phyloP scores from a whole-genome alignment of 2,329 filamentous ascomycete genomes.

The Keithomyces neogunnii region DNA sequence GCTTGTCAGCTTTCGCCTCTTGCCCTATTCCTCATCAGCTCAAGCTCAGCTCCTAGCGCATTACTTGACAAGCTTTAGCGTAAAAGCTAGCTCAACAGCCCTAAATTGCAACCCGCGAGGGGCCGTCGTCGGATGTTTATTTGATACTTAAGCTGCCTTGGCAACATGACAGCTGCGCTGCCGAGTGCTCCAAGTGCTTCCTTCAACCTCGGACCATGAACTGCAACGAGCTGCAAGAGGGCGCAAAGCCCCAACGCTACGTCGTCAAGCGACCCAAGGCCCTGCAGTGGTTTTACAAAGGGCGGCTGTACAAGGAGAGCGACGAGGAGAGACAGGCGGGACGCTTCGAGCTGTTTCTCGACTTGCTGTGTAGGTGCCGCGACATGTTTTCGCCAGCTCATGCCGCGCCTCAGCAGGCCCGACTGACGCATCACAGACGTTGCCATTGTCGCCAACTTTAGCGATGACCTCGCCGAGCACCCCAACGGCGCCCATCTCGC shows the following conservation, averaged over 20 bases:
- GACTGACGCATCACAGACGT: constrained; percentile 20
- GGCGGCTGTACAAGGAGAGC: constrained; percentile 29
- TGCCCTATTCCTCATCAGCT: too few species aligned
- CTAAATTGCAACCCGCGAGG: too few species aligned
- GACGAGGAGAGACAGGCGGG: constrained; percentile 36
- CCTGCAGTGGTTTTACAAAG: constrained; percentile 37
- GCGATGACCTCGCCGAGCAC: constrained; percentile 37
- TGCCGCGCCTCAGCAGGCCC: background rate
- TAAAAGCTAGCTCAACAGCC: too few species aligned
- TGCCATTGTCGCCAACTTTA: constrained; percentile 41
- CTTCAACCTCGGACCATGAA: constrained; percentile 19
- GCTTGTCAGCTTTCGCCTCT: too few species aligned
- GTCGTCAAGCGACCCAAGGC: constrained; percentile 28
- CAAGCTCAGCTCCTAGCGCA: too few species aligned
- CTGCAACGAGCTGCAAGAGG: constrained; percentile 27
- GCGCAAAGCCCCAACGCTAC: constrained; percentile 21
- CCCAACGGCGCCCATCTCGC: constrained; percentile 32
- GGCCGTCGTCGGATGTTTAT: too few species aligned
- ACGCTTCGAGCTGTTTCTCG: constrained; percentile 41
- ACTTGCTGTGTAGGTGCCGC: constrained; percentile 31
- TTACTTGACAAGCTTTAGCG: too few species aligned
- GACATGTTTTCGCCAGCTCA: background rate
- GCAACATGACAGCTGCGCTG: too few species aligned
- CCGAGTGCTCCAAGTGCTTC: too few species aligned
- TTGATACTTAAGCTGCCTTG: too few species aligned